Evolutionary conservation across 2,329 filamentous ascomycete species (phyloP).

Genomic region (Monilinia fructigena): DNA sequence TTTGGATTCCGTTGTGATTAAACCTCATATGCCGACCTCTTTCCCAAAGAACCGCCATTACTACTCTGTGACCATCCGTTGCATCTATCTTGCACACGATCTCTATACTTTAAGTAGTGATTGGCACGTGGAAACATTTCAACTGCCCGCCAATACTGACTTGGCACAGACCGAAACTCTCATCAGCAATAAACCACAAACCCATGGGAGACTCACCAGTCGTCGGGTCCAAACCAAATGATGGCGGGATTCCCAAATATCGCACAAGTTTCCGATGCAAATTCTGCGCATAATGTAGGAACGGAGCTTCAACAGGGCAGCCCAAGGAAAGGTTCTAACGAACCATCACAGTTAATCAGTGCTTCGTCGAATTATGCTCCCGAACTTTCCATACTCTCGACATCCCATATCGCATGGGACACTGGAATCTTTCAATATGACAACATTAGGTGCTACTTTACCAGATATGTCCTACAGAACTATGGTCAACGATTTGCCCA

Average conservation of each 20-base stretch:
- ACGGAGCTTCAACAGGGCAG: constrained; percentile 20
- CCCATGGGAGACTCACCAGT: constrained; percentile 22
- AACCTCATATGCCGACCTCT: background rate
- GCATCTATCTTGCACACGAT: background rate
- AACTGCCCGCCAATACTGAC: constrained; percentile 4
- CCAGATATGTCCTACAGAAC: constrained; percentile 35
- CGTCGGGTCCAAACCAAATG: constrained; percentile 14
- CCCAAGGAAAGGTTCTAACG: constrained; percentile 10
- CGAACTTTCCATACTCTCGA: constrained; percentile 16
- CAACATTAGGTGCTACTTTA: constrained; percentile 31
- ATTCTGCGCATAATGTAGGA: constrained; percentile 24
- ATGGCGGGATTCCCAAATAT: constrained; percentile 20
- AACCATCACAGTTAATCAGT: constrained; percentile 17
- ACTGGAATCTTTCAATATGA: constrained; percentile 35
- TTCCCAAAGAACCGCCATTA: background rate
- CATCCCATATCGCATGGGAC: constrained; percentile 25
- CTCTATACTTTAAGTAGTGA: constrained; percentile 1
- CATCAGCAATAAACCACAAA: constrained; percentile 7
- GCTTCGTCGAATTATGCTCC: constrained; percentile 20
- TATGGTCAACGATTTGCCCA: constrained; percentile 33
- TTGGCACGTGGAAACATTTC: constrained; percentile 7
- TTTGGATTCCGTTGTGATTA: background rate
- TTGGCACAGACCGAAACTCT: background rate
- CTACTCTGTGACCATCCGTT: background rate
- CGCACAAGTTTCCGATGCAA: constrained; percentile 16